Base-by-base conservation (phyloP, 176 grass and related monocot species). In the Calamus simplicifolius region DNA sequence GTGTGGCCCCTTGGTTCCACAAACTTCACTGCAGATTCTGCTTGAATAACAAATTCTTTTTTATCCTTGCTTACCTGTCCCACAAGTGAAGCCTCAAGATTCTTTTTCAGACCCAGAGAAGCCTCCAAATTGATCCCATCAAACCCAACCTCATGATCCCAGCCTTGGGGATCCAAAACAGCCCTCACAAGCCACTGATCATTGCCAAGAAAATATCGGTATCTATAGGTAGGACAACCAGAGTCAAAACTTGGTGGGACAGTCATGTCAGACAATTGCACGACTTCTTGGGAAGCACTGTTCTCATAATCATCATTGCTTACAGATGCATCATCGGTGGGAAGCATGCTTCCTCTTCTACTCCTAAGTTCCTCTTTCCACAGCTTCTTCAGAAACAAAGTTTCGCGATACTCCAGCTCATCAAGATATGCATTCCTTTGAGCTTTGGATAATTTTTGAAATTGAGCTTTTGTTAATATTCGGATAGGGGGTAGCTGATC, bases 61-160 rank as follows among this genome's bases (percentile, higher is more conserved):
- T 90, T 96, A 67, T 90, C 92, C 75, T 96, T 96, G 48, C 83
- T 90, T 74, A 96, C 79, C 75, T 96, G 87, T 58, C 83, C 83
- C 4, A 66, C 35, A 16, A 96, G 56, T 53, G 87, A 81, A 14
- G 50, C 82, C 64, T 69, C 76, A 10, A 72, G 28, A 65, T 85
- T 88, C 64, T 55, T 80, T 23, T 62, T 63, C 28, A 82, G 19
- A 25, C 73, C 81, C 30, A 48, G 69, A 63, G 72, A 87, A 18
- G 75, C 58, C 72, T 96, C 87, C 55, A 88, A 82, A 71, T 87
- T 96, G 64, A 96, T 84, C 14, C 80, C 92, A 57, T 96, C 83
- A 59, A 96, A 88, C 6, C 83, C 86, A 65, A 90, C 71, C 88
- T 96, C 92, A 85, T 90, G 92, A 57, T 96, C 87, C 86, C 87